These are phyloP conservation scores for Dysphania ambrosioides DNA, from an alignment of 148 eudicot species.

Conservation along the genomic window DNA sequence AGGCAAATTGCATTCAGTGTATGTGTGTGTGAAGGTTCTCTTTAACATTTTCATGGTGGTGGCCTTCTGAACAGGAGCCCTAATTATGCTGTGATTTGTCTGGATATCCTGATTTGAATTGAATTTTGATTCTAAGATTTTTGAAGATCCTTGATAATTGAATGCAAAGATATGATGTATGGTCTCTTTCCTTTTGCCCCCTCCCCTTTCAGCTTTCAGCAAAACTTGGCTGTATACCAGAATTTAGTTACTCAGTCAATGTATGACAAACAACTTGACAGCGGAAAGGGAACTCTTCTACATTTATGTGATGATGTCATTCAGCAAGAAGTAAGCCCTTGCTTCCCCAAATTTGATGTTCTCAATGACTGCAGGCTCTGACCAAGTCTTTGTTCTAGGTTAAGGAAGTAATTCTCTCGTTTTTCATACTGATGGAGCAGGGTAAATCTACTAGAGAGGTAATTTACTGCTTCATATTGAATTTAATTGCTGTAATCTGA, in stretches of 20 bases:
- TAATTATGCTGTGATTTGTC: not conserved
- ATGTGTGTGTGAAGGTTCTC: too few relatives aligned
- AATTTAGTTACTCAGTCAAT: conserved; percentile 89
- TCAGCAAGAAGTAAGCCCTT: conserved; percentile 55
- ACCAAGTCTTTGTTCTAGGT: conserved; percentile 44
- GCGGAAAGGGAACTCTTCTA: conserved; percentile 96
- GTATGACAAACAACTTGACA: conserved; percentile 98
- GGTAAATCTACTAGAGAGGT: conserved; percentile 90
- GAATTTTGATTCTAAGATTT: not conserved
- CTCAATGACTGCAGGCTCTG: not conserved
- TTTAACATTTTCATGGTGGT: not conserved
- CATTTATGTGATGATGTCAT: conserved; percentile 69
- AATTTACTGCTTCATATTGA: not conserved
- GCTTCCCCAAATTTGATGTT: not conserved
- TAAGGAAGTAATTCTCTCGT: conserved; percentile 83
- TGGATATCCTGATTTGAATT: not conserved
- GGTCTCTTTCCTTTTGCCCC: not conserved
- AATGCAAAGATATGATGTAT: not conserved
- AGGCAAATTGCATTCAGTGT: too few relatives aligned
- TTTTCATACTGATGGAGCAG: conserved; percentile 91
- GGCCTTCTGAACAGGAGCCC: not conserved
- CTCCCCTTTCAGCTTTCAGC: conserved; percentile 65
- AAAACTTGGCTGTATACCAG: conserved; percentile 78
- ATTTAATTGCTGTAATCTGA: not conserved
- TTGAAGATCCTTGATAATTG: not conserved